Conservation (phyloP, 169 alveolate species). For the Eimeria acervulina region DNA sequence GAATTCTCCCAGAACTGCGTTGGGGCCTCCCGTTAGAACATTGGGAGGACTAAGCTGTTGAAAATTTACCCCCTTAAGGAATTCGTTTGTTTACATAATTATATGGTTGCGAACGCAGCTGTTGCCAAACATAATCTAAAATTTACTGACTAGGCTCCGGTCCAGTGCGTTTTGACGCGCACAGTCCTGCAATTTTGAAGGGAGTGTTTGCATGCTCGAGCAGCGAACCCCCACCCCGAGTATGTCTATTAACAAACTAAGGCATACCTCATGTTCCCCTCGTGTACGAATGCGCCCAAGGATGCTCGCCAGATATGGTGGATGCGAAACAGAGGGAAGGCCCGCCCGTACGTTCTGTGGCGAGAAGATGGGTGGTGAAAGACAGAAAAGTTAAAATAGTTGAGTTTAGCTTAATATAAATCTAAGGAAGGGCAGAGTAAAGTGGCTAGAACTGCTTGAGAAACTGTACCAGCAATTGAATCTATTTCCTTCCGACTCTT, state of each 20-base stretch:
- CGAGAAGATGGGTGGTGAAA: no score
- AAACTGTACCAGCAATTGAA: background rate
- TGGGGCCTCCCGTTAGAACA: no score
- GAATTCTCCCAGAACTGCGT: no score
- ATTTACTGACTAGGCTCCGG: background rate
- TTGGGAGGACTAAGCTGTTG: no score
- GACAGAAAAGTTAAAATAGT: background rate
- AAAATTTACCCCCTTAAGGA: no score
- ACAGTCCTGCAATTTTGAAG: background rate
- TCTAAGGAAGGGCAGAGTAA: background rate
- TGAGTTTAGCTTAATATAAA: background rate
- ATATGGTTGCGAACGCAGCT: no score
- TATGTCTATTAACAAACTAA: background rate
- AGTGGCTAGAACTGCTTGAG: background rate
- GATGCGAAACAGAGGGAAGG: background rate
- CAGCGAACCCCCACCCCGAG: background rate
- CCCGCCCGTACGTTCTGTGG: no score
- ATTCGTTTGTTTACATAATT: no score
- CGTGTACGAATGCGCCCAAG: background rate
- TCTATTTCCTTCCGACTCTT: background rate
- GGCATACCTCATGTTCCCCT: background rate
- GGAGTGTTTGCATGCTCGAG: background rate
- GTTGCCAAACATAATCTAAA: background rate
- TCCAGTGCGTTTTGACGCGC: background rate
- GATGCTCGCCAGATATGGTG: background rate